phyloP scores from a whole-genome alignment of 768 basidiomycete species.

The Calocera cornea region DNA sequence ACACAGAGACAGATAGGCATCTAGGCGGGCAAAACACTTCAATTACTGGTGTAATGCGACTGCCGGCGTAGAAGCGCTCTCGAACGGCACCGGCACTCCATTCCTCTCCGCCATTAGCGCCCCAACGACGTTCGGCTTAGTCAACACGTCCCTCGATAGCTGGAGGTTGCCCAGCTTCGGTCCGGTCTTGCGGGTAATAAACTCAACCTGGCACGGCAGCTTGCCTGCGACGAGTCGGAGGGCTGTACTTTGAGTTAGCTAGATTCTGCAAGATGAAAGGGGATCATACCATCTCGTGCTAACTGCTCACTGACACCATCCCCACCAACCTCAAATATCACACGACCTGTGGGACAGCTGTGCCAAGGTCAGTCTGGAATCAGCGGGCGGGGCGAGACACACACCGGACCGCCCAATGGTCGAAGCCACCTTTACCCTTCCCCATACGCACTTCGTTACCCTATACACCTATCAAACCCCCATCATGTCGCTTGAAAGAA shows the following conservation, averaged over 20 bases:
- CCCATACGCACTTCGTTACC: constrained; percentile 99
- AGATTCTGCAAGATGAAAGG: not conserved
- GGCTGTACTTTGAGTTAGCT: constrained; percentile 34
- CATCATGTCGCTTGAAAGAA: not conserved
- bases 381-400: constrained; percentile 16
- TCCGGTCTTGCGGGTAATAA: constrained; percentile 53
- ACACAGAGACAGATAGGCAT: too few relatives aligned
- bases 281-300: constrained; percentile 65
- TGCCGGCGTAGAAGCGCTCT: too few relatives aligned
- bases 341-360: constrained; percentile 76
- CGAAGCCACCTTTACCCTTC: constrained; percentile 95
- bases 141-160: not conserved
- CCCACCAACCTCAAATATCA: constrained; percentile 90
- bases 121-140: not conserved
- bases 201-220: constrained; percentile 77
- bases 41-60: too few relatives aligned
- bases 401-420: constrained; percentile 90
- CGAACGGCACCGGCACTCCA: not conserved
- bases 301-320: constrained; percentile 79
- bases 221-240: constrained; percentile 78
- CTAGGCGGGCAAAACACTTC: too few relatives aligned
- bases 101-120: not conserved
- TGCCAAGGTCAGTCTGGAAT: not conserved
- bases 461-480: constrained; percentile 27
- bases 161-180: constrained; percentile 57